These are phyloP conservation scores for Fistulifera pelliculosa DNA, from an alignment of 108 stramenopile species.

Conservation along the genomic window DNA sequence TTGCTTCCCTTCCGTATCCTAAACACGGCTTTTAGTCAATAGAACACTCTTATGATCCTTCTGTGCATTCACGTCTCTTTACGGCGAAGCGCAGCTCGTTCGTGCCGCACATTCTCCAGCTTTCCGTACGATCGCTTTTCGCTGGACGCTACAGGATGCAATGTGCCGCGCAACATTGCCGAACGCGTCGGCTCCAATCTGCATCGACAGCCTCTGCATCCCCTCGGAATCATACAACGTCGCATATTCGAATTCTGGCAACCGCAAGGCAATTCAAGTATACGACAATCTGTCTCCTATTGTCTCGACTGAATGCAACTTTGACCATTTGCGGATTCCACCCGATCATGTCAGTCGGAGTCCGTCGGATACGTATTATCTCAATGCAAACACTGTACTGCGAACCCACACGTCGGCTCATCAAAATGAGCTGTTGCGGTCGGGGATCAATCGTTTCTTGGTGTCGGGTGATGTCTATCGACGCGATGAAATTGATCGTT, in stretches of 20 bases:
- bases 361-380: conserved; percentile 90
- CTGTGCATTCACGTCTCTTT: too few relatives aligned
- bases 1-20: too few relatives aligned
- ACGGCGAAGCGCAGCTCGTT: too few relatives aligned
- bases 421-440: conserved; percentile 64
- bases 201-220: conserved; percentile 65
- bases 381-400: conserved; percentile 59
- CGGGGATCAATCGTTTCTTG: conserved; percentile 67
- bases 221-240: conserved; percentile 79
- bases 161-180: conserved; percentile 73
- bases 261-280: conserved; percentile 19
- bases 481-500: conserved; percentile 92
- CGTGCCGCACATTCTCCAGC: too few relatives aligned
- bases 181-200: conserved; percentile 69
- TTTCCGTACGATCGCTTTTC: neutral
- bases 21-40: too few relatives aligned
- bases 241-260: conserved; percentile 68
- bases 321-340: conserved; percentile 69
- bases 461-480: conserved; percentile 96
- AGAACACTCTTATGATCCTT: too few relatives aligned
- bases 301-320: conserved; percentile 44
- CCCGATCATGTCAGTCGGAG: conserved; percentile 80
- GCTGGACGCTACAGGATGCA: conserved; percentile 46
- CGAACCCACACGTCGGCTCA: conserved; percentile 94
- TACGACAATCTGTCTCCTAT: conserved; percentile 42